phyloP scores from a whole-genome alignment of 176 grass and related monocot genomes.

The Hordeum marinum region DNA sequence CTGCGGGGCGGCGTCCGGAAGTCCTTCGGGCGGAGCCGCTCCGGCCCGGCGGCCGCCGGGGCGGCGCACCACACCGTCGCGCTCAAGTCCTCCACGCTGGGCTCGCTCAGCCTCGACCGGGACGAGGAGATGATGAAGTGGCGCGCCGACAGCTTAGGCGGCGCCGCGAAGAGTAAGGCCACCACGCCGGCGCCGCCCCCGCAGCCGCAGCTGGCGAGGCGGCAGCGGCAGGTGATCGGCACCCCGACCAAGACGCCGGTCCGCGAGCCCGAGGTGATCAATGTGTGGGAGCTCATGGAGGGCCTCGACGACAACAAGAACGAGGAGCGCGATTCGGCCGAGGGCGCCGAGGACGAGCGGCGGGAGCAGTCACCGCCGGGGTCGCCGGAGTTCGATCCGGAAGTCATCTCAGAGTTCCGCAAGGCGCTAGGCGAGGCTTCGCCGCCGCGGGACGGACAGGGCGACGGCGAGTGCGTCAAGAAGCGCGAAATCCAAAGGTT shows the following conservation, averaged over 20 bases:
- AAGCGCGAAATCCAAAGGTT: slow-evolving; percentile 61
- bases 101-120: slow-evolving; percentile 66
- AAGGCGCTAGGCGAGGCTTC: slow-evolving; percentile 36
- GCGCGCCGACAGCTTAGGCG: slow-evolving; percentile 19
- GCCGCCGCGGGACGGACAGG: neutral
- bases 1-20: slow-evolving; percentile 36
- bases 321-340: slow-evolving; percentile 9
- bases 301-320: slow-evolving; percentile 72
- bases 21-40: slow-evolving; percentile 45
- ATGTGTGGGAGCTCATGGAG: slow-evolving; percentile 98
- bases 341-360: neutral
- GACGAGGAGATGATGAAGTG: slow-evolving; percentile 64
- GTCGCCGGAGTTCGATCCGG: slow-evolving; percentile 54
- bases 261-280: slow-evolving; percentile 77
- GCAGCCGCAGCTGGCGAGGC: slow-evolving; percentile 30
- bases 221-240: slow-evolving; percentile 34
- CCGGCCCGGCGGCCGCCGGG: slow-evolving; percentile 17
- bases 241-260: slow-evolving; percentile 57
- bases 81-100: slow-evolving; percentile 78
- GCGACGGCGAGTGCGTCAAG: neutral
- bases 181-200: neutral
- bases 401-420: slow-evolving; percentile 49
- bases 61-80: slow-evolving; percentile 48
- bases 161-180: neutral
- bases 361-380: neutral